Evolutionary conservation across 1,284 basidiomycete genomes (phyloP), one percentile per base, ranked within the genome.

Genomic region (Leucoagaricus sp.): DNA sequence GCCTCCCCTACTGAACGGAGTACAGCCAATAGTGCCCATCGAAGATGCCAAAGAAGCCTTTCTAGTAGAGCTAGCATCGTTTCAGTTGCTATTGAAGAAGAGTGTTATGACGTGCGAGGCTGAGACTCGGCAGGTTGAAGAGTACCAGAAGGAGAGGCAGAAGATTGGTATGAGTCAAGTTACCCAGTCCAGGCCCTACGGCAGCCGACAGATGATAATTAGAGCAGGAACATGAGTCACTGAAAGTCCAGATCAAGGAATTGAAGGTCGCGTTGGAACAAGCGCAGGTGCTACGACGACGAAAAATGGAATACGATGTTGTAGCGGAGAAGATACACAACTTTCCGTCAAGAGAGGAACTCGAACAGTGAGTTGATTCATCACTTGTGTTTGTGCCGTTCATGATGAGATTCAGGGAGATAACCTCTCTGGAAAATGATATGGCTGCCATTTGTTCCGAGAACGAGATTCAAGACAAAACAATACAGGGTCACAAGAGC

Each of bases 231-330:
- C 87, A 89, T 63, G 82, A 75, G 17, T 80, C 77, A 15, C 71
- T 91, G 46, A 78, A 78, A 60, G 76, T 72, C 10, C 88, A 93
- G 64, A 91, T 93, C 58, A 83, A 86, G 63, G 83, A 89, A 60
- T 78, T 93, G 60, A 92, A 91, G 69, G 75, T 78, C 15, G 78
- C 83, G 2, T 70, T 93, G 53, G 89, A 92, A 63, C 83, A 90
- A 60, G 91, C 88, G 5, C 91, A 93, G 65, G 73, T 87, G 64
- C 75, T 85, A 55, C 81, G 91, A 44, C 77, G 77, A 58, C 80
- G 85, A 57, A 93, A 91, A 74, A 89, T 92, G 63, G 90, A 93
- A 65, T 93, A 93, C 66, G 90, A 93, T 72, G 74, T 81, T 46
- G 81, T 93, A 47, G 82, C 91, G 3, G 91, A 93, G 72, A 91